These are phyloP conservation scores for Calonectria hongkongensis DNA, from an alignment of 2,329 filamentous ascomycete species.

Conservation along the genomic window DNA sequence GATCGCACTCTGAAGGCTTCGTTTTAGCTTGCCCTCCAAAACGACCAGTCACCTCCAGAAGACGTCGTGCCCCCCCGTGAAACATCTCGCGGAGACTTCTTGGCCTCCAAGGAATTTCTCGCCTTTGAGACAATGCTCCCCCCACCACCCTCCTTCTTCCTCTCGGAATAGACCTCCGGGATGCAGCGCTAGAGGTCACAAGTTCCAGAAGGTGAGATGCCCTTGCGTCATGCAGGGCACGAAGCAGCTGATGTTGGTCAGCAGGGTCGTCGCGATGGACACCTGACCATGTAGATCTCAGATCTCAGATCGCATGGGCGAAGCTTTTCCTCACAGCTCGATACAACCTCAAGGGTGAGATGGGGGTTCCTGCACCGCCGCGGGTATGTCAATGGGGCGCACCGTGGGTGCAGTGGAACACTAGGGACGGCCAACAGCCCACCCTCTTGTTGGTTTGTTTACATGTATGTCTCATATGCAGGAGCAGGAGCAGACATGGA, in stretches of 20 bases:
- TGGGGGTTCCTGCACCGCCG: constrained; percentile 18
- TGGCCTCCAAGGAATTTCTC: constrained; percentile 10
- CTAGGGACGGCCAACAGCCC: background rate
- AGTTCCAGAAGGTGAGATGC: constrained; percentile 19
- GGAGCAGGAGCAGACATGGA: constrained; percentile 12
- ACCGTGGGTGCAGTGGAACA: constrained; percentile 17
- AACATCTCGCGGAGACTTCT: background rate
- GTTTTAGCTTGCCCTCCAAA: background rate
- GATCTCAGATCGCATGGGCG: constrained; percentile 11
- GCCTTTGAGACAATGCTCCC: background rate
- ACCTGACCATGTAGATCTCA: constrained; percentile 17
- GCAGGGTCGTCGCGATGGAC: background rate
- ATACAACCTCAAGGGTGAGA: constrained; percentile 14
- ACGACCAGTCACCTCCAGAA: constrained; percentile 1
- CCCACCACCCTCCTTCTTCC: background rate
- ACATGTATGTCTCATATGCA: constrained; percentile 13
- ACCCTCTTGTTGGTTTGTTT: background rate
- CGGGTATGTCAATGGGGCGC: background rate
- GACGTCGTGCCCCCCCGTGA: background rate
- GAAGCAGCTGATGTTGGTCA: constrained; percentile 12
- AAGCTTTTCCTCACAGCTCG: background rate
- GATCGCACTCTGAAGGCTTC: background rate
- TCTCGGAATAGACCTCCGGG: background rate
- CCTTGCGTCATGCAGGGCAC: constrained; percentile 9
- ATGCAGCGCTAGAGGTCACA: background rate